Evolutionary conservation across 257 asterid species (phyloP).

Genomic region (Solanum sparsipilum): DNA sequence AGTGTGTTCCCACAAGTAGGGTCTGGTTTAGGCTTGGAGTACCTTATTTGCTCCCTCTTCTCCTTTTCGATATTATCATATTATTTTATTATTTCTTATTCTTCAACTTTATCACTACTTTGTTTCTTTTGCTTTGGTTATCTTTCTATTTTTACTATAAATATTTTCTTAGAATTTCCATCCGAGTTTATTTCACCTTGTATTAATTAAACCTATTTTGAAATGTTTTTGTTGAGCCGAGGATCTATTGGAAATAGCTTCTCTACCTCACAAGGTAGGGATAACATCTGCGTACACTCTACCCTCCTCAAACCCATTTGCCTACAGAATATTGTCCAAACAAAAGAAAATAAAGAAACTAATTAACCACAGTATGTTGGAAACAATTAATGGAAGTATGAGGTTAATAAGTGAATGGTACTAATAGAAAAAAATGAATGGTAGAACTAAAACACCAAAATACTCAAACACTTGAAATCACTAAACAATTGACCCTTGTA

Average conservation of each 20-base stretch:
- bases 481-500: background rate
- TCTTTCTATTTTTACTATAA: background rate
- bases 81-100: background rate
- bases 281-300: background rate
- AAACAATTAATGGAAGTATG: background rate
- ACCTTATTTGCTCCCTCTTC: background rate
- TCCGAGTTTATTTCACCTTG: background rate
- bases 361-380: background rate
- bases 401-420: background rate
- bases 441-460: background rate
- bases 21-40: background rate
- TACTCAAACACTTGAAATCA: background rate
- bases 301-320: background rate
- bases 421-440: background rate
- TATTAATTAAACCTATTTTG: background rate
- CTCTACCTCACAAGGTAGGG: background rate
- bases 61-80: background rate
- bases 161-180: background rate
- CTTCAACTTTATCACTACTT: background rate
- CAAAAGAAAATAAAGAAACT: background rate
- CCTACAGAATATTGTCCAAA: background rate
- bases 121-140: background rate
- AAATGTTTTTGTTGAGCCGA: background rate
- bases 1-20: background rate
- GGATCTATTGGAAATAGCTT: background rate